Conservation (phyloP, 192 early-diverging fungal species). For the Coemansia sp. region DNA sequence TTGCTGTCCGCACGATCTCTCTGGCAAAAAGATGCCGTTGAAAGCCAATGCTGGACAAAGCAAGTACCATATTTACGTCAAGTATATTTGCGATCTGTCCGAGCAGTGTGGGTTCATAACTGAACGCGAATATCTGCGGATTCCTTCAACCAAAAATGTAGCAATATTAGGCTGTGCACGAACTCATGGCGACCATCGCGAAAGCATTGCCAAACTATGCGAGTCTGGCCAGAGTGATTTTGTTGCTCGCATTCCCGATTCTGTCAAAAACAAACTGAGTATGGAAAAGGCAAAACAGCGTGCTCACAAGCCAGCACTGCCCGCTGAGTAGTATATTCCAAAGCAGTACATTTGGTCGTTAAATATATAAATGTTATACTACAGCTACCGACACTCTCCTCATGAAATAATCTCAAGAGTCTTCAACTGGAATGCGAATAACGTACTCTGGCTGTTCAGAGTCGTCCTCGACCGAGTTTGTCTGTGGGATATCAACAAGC, state of each 20-base stretch:
- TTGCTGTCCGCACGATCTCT: conserved; percentile 78
- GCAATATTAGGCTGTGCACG: conserved; percentile 64
- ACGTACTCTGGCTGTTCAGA: conserved; percentile 47
- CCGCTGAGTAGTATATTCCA: neutral
- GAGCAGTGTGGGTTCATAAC: conserved; percentile 59
- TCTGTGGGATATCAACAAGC: conserved; percentile 46
- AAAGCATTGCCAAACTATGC: conserved; percentile 7
- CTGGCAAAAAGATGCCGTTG: conserved; percentile 61
- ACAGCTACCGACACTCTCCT: neutral
- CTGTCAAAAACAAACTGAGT: conserved; percentile 39
- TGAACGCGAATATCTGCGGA: conserved; percentile 67
- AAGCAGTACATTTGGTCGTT: neutral
- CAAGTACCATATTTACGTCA: conserved; percentile 69
- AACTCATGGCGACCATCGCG: neutral
- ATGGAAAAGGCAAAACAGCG: conserved; percentile 30
- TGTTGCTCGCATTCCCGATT: conserved; percentile 41
- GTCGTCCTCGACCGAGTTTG: conserved; percentile 37
- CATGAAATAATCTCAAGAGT: neutral
- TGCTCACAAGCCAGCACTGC: neutral
- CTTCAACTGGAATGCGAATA: conserved; percentile 48
- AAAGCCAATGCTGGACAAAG: conserved; percentile 50
- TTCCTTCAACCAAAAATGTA: conserved; percentile 81
- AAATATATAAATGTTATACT: conserved; percentile 4
- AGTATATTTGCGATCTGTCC: conserved; percentile 60
- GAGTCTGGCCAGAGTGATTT: conserved; percentile 17